phyloP scores from a whole-genome alignment of 768 basidiomycete genomes.

The Tricholoma terreum region DNA sequence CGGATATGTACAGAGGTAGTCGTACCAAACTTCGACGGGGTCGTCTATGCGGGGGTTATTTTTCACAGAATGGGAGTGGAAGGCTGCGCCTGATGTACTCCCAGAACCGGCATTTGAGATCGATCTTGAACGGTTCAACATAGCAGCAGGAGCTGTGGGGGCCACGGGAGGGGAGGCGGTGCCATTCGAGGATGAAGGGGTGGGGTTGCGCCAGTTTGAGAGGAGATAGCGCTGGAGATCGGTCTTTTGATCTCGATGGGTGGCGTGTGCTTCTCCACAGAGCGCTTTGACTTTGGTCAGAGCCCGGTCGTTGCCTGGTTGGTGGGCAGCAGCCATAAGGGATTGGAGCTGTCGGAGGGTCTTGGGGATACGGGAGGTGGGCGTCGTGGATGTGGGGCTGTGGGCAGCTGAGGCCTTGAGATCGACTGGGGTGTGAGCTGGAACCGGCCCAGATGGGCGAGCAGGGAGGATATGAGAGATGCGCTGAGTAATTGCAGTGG shows the following conservation, averaged over 20 bases:
- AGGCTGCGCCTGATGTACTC: background rate
- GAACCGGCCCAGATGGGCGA: background rate
- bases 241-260: conserved; percentile 42
- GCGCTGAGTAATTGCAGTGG: background rate
- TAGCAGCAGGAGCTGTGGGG: background rate
- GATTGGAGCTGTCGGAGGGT: conserved; percentile 39
- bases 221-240: conserved; percentile 41
- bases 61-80: conserved; percentile 15
- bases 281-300: conserved; percentile 41
- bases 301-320: conserved; percentile 39
- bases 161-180: conserved; percentile 8
- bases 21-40: conserved; percentile 43
- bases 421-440: background rate
- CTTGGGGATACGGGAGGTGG: conserved; percentile 23
- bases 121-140: background rate
- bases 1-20: conserved; percentile 41
- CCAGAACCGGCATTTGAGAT: conserved; percentile 8
- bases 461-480: background rate
- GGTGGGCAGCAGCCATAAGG: conserved; percentile 41
- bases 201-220: conserved; percentile 44
- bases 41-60: conserved; percentile 47
- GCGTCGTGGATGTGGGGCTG: background rate
- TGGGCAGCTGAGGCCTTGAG: conserved; percentile 1
- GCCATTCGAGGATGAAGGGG: conserved; percentile 10
- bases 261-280: conserved; percentile 43